Conservation (phyloP, 805 yeast genomes). For the Isabelozyma pseudorhagii region DNA sequence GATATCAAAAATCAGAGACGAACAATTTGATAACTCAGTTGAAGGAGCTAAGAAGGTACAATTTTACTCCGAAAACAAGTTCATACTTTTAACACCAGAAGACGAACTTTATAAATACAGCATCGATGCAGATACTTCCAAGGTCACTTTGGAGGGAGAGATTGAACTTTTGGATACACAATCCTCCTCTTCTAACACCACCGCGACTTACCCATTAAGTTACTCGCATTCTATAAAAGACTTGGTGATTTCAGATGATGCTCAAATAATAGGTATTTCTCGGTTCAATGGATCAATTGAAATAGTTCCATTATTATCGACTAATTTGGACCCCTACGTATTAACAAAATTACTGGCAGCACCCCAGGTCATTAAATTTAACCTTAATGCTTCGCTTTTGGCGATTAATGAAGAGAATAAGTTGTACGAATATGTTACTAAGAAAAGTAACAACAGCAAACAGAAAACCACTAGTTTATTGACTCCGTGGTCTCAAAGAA, state of each 20-base stretch:
- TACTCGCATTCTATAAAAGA: slow-evolving; percentile 52
- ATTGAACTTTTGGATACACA: slow-evolving; percentile 23
- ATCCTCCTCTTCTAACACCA: slow-evolving; percentile 5
- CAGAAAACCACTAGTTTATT: slow-evolving; percentile 26
- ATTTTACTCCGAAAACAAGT: slow-evolving; percentile 43
- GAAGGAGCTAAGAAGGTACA: slow-evolving; percentile 56
- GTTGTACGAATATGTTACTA: slow-evolving; percentile 62
- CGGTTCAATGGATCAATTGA: slow-evolving; percentile 69
- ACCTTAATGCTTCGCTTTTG: slow-evolving; percentile 48
- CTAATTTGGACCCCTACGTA: slow-evolving; percentile 23
- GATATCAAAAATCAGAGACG: slow-evolving; percentile 54
- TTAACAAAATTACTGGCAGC: slow-evolving; percentile 58
- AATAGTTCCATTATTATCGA: slow-evolving; percentile 28
- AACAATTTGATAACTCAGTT: slow-evolving; percentile 32
- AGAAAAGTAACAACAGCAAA: slow-evolving; percentile 11
- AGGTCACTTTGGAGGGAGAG: slow-evolving; percentile 39
- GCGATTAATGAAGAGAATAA: slow-evolving; percentile 73
- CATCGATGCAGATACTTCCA: slow-evolving; percentile 28
- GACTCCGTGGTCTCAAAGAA: slow-evolving; percentile 77
- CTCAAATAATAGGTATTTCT: slow-evolving; percentile 51
- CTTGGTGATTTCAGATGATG: slow-evolving; percentile 46
- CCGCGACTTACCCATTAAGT: slow-evolving; percentile 31
- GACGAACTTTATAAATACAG: slow-evolving; percentile 52
- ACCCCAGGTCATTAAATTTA: slow-evolving; percentile 62
- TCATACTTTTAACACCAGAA: slow-evolving; percentile 56